Percentiles rank a stretch among this genome's conserved stretches.
These are phyloP conservation scores for Zelonia costaricensis DNA, from an alignment of 208 protist genomes.

Conservation along the genomic window DNA sequence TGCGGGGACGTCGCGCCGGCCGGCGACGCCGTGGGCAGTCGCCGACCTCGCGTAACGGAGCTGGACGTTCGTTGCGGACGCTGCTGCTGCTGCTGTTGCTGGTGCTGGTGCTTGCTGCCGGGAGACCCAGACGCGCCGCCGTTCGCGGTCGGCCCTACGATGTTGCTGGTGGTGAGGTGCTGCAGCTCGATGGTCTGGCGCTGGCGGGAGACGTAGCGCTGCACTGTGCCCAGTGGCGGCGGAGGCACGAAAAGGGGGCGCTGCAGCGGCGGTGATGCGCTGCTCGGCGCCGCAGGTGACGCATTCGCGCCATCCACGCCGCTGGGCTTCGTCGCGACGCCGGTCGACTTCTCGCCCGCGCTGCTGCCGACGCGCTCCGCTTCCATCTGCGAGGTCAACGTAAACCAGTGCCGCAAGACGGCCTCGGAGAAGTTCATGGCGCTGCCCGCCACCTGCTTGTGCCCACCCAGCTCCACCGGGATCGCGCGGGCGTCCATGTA, in stretches of 20 bases:
- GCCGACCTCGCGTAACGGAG: background rate
- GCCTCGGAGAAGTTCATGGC: slow-evolving; percentile 56
- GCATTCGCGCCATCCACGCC: slow-evolving; percentile 4
- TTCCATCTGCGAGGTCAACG: slow-evolving; percentile 49
- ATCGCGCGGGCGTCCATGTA: slow-evolving; percentile 52
- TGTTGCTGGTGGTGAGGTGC: slow-evolving; percentile 24
- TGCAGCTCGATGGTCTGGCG: slow-evolving; percentile 25
- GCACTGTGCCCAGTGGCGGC: slow-evolving; percentile 31
- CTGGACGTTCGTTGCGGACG: too few relatives aligned
- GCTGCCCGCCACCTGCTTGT: slow-evolving; percentile 19
- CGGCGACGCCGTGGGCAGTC: background rate
- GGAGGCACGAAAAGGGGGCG: slow-evolving; percentile 46
- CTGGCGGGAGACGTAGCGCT: slow-evolving; percentile 20
- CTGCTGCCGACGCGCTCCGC: slow-evolving; percentile 25
- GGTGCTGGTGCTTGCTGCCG: too few relatives aligned
- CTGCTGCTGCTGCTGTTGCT: too few relatives aligned
- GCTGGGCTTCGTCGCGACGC: background rate
- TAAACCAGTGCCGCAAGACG: slow-evolving; percentile 77
- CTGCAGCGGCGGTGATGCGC: slow-evolving; percentile 1
- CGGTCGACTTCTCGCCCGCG: slow-evolving; percentile 5
- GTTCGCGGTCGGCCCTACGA: too few relatives aligned
- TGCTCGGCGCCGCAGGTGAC: too few relatives aligned
- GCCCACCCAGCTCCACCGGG: slow-evolving; percentile 50
- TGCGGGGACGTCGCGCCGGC: background rate
- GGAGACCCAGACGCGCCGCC: too few relatives aligned